Evolutionary conservation across 768 basidiomycete species (phyloP).

Genomic region (Crassisporium funariophilum): DNA sequence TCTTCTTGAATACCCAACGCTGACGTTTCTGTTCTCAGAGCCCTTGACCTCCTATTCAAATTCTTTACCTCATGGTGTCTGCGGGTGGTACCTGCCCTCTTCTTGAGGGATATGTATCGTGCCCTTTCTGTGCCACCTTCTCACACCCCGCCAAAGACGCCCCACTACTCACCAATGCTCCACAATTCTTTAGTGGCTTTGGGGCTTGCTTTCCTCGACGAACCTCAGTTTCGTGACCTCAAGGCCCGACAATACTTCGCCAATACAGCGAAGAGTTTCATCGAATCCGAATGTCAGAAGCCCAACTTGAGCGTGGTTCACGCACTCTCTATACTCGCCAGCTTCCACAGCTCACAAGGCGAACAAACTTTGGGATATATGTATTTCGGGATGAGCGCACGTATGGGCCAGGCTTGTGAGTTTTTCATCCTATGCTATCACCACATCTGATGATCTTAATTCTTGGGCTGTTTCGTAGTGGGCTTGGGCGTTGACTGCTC

Average conservation of each 20-base stretch:
- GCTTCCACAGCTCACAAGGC: constrained; percentile 48
- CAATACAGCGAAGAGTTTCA: constrained; percentile 43
- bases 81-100: constrained; percentile 48
- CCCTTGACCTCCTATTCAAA: constrained; percentile 50
- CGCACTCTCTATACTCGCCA: constrained; percentile 44
- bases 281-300: constrained; percentile 48
- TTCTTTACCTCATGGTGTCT: constrained; percentile 53
- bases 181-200: constrained; percentile 65
- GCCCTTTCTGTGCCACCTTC: constrained; percentile 38
- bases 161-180: constrained; percentile 73
- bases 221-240: constrained; percentile 42
- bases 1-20: not conserved
- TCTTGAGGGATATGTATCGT: constrained; percentile 50
- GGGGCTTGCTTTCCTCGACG: constrained; percentile 46
- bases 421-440: constrained; percentile 6
- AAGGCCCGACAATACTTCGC: constrained; percentile 45
- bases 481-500: constrained; percentile 60
- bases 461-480: constrained; percentile 35
- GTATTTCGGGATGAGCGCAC: constrained; percentile 57
- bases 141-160: constrained; percentile 42
- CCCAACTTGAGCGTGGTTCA: constrained; percentile 48
- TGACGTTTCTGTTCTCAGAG: constrained; percentile 22
- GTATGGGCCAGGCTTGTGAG: constrained; percentile 63
- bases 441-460: constrained; percentile 1
- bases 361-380: constrained; percentile 50